Evolutionary conservation across 2,329 filamentous ascomycete species (phyloP).

Genomic region (Xylariales sp.): DNA sequence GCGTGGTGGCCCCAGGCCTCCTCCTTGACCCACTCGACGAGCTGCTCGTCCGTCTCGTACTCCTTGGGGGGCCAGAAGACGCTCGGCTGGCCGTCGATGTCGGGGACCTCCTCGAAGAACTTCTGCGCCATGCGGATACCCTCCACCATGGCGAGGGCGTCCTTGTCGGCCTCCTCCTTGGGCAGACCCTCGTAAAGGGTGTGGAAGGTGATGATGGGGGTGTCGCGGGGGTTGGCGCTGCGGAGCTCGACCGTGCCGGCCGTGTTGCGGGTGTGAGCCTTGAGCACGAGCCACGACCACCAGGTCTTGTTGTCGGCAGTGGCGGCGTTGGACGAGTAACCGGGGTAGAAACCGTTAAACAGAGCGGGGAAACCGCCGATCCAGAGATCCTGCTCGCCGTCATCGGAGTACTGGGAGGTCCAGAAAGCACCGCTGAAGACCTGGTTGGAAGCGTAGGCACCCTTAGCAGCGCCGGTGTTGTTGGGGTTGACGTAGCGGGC

Average conservation of each 20-base stretch:
- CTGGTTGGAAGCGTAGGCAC: constrained; percentile 51
- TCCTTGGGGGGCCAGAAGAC: constrained; percentile 41
- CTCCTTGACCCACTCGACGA: constrained; percentile 45
- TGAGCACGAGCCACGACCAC: constrained; percentile 61
- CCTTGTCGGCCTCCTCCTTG: constrained; percentile 57
- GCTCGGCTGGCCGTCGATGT: constrained; percentile 53
- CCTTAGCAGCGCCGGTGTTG: constrained; percentile 41
- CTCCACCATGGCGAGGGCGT: constrained; percentile 66
- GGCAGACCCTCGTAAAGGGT: constrained; percentile 63
- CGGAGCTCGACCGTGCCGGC: constrained; percentile 71
- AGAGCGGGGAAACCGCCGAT: constrained; percentile 54
- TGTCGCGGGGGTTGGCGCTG: constrained; percentile 71
- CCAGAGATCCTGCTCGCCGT: constrained; percentile 51
- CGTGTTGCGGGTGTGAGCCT: constrained; percentile 68
- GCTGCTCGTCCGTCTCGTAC: constrained; percentile 40
- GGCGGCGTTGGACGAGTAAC: constrained; percentile 49
- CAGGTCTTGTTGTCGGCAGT: constrained; percentile 54
- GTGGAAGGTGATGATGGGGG: constrained; percentile 71
- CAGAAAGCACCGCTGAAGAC: constrained; percentile 48
- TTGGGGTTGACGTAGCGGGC: constrained; percentile 41
- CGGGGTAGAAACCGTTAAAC: constrained; percentile 56
- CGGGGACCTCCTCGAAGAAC: constrained; percentile 55
- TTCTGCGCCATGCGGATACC: constrained; percentile 63
- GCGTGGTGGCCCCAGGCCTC: constrained; percentile 49
- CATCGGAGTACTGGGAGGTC: constrained; percentile 42